These are phyloP conservation scores for Cytospora chrysosperma DNA, from an alignment of 2,329 filamentous ascomycete species.

Conservation along the genomic window DNA sequence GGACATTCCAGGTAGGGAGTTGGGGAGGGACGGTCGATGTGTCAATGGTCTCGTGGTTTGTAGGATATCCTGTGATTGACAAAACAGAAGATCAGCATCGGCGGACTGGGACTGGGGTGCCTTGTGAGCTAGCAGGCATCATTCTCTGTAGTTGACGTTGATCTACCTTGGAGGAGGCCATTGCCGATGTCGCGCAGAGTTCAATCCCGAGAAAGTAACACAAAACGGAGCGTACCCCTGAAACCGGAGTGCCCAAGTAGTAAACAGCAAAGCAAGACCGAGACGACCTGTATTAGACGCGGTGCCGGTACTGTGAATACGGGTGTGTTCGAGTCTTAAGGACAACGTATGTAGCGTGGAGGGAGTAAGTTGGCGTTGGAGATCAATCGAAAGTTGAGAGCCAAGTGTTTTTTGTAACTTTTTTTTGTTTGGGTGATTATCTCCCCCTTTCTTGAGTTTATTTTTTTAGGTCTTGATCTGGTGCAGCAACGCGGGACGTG, in stretches of 20 bases:
- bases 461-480: neutral
- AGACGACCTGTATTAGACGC: neutral
- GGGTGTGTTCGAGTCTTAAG: constrained; percentile 2
- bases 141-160: constrained; percentile 25
- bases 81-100: constrained; percentile 39
- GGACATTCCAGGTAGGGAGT: constrained; percentile 57
- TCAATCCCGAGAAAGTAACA: constrained; percentile 30
- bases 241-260: constrained; percentile 6
- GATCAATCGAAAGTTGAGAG: constrained; percentile 5
- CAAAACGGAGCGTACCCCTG: constrained; percentile 19
- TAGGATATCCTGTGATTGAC: constrained; percentile 56
- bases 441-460: neutral
- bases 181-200: constrained; percentile 42
- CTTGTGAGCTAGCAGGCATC: constrained; percentile 30
- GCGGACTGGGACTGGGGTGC: constrained; percentile 31
- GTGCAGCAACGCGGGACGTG: constrained; percentile 16
- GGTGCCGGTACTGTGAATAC: constrained; percentile 4
- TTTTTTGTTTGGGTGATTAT: constrained; percentile 17
- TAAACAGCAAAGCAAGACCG: constrained; percentile 24
- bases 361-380: constrained; percentile 5
- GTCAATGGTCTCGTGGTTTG: constrained; percentile 66
- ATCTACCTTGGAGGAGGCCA: constrained; percentile 63
- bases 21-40: constrained; percentile 59
- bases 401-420: too few species aligned
- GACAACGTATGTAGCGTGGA: constrained; percentile 8